These are phyloP conservation scores for Neoscytalidium dimidiatum DNA, from an alignment of 2,329 filamentous ascomycete genomes.

Conservation along the genomic window DNA sequence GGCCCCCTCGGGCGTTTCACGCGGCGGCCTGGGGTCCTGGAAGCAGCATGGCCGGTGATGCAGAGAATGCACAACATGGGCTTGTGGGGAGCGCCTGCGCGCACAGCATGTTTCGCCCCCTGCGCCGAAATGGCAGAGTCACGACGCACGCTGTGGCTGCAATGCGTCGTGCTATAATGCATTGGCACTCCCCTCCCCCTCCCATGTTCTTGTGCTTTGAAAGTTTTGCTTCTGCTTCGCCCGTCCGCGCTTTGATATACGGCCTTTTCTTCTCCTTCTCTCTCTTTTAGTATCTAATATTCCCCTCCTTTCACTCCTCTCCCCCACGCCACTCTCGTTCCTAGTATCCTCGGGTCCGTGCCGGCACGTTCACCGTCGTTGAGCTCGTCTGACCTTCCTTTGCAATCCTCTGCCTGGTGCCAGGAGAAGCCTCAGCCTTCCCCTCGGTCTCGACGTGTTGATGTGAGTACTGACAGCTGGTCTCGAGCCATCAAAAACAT, in stretches of 20 bases:
- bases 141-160: not conserved
- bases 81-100: slow-evolving; percentile 1
- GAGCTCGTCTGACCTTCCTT: not conserved
- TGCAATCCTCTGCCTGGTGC: not conserved
- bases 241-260: slow-evolving; percentile 1
- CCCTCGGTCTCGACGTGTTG: not conserved
- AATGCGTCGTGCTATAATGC: slow-evolving; percentile 12
- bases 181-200: not conserved
- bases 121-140: slow-evolving; percentile 12
- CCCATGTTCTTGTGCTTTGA: not conserved
- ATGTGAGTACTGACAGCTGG: slow-evolving; percentile 11
- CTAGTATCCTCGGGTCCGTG: not conserved
- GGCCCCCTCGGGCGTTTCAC: slow-evolving; percentile 3
- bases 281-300: slow-evolving; percentile 8
- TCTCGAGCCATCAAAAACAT: not conserved
- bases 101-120: slow-evolving; percentile 6
- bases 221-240: not conserved
- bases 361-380: slow-evolving; percentile 7
- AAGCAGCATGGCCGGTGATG: not conserved
- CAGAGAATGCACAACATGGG: not conserved
- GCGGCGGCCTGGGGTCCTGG: not conserved
- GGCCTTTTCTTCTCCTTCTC: not conserved
- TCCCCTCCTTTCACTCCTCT: not conserved
- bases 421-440: not conserved
- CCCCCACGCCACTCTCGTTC: too few species aligned